Evolutionary conservation across 148 eudicot genomes (phyloP), one percentile per base, ranked within the genome.

Genomic region (Bassia scoparia): DNA sequence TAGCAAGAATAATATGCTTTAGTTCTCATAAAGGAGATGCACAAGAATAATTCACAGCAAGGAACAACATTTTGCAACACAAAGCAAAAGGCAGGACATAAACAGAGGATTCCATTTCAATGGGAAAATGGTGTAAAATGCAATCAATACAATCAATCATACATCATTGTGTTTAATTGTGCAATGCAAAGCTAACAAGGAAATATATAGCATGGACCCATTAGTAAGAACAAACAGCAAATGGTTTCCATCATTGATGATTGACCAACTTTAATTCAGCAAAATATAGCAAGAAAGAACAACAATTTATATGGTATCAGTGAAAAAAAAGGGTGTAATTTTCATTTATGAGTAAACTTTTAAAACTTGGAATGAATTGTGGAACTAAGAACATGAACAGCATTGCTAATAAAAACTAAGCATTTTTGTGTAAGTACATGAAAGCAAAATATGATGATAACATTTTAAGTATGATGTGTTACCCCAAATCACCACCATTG

Each of bases 401-500:
- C 74, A 72, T 58, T 46, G 67, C 48, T 26, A 8, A 35, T 52
- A 68, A 54, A 61, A 21, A 0, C 44, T 62, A 20, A 74, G 60
- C 46, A 69, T 46, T 69, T 52, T 7, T 21, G 38, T n/a, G 2
- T 38, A n/a, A 29, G 27, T 74, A 74, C 58, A 62, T 50, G 68
- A 53, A 41, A 62, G 41, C 21, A 26, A 64, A 52, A 56, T 38
- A n/a, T n/a, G n/a, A n/a, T 54, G 24, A 52, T 24, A 3, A 63
- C 64, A 69, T 7, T 29, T n/a, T 75, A 72, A 71, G 74, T 72
- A 31, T 54, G 44, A 37, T 44, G n/a, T 24, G 61, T 67, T 56
- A 80, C 78, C 82, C 18, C 46, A 66, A 8, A 41, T 86, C 80
- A 91, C 95, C 95, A 94, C 98, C 97, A 94, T 71, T 94, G 98